A percentile compares a stretch with the other conserved stretches of the same genome.
phyloP scores from a whole-genome alignment of 1,284 basidiomycete species.

The Coriolopsis trogii region DNA sequence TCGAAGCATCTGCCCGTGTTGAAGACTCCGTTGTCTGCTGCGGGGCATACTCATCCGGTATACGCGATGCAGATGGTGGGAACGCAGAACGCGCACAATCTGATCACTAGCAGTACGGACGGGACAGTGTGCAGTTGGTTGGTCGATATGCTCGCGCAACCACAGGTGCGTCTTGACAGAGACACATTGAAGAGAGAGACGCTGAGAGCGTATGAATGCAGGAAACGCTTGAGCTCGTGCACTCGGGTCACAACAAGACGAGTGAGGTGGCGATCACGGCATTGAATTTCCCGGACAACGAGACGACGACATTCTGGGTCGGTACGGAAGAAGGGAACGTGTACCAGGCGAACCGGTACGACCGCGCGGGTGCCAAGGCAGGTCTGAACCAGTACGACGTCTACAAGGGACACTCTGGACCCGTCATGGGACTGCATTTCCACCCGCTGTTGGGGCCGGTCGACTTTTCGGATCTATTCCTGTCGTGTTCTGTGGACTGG shows the following conservation, averaged over 20 bases:
- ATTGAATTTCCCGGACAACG: conserved; percentile 92
- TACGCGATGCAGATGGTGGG: conserved; percentile 98
- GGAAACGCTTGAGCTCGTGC: conserved; percentile 90
- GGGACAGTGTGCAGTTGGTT: conserved; percentile 98
- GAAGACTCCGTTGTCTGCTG: conserved; percentile 93
- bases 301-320: conserved; percentile 94
- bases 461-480: conserved; percentile 94
- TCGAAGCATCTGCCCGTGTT: conserved; percentile 94
- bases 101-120: conserved; percentile 95
- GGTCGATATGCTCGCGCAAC: conserved; percentile 97
- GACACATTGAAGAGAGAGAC: no score
- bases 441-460: conserved; percentile 90
- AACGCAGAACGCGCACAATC: conserved; percentile 96
- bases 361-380: conserved; percentile 94
- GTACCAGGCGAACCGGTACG: conserved; percentile 94
- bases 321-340: conserved; percentile 98
- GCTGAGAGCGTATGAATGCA: conserved; percentile 35
- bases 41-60: conserved; percentile 97
- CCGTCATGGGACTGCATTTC: conserved; percentile 93
- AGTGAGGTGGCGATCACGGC: conserved; percentile 94
- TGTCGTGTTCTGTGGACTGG: conserved; percentile 93
- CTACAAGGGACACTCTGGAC: conserved; percentile 91
- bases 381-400: conserved; percentile 91
- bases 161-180: conserved; percentile 67
- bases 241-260: conserved; percentile 90